Conservation (phyloP, 2,329 filamentous ascomycete genomes). For the Aspergillus flavus region DNA sequence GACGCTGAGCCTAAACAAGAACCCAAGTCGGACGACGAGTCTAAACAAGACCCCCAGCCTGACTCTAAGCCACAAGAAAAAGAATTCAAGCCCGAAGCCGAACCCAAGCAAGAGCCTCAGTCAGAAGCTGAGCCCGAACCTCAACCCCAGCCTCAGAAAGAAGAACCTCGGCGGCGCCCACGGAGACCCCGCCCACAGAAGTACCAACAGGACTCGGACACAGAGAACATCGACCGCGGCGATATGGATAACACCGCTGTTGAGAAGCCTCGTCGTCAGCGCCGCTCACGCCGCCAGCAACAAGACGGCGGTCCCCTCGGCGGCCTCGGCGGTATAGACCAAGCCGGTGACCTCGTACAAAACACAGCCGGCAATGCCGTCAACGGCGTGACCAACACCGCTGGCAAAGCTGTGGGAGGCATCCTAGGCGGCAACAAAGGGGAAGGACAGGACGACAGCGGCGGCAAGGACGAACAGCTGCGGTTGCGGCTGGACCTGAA, state of each 20-base stretch:
- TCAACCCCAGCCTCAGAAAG: slow-evolving; percentile 46
- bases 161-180: slow-evolving; percentile 8
- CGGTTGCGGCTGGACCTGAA: slow-evolving; percentile 75
- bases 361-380: slow-evolving; percentile 52
- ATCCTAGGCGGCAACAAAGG: slow-evolving; percentile 32
- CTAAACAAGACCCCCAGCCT: slow-evolving; percentile 37
- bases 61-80: slow-evolving; percentile 39
- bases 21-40: slow-evolving; percentile 19
- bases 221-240: slow-evolving; percentile 57
- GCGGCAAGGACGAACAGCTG: slow-evolving; percentile 38
- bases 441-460: slow-evolving; percentile 43
- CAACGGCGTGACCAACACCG: slow-evolving; percentile 39
- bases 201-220: slow-evolving; percentile 50
- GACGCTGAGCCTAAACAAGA: slow-evolving; percentile 18
- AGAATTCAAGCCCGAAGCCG: slow-evolving; percentile 10
- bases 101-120: slow-evolving; percentile 40
- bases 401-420: slow-evolving; percentile 48
- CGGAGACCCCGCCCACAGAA: slow-evolving; percentile 28
- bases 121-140: slow-evolving; percentile 38
- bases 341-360: slow-evolving; percentile 59
- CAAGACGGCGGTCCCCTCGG: slow-evolving; percentile 44
- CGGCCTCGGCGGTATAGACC: slow-evolving; percentile 59
- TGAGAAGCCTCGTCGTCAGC: slow-evolving; percentile 55
- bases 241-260: slow-evolving; percentile 51
- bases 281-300: slow-evolving; percentile 54